Base-by-base conservation (phyloP, 139 green algal genomes). In the Asterochloris sp. region DNA sequence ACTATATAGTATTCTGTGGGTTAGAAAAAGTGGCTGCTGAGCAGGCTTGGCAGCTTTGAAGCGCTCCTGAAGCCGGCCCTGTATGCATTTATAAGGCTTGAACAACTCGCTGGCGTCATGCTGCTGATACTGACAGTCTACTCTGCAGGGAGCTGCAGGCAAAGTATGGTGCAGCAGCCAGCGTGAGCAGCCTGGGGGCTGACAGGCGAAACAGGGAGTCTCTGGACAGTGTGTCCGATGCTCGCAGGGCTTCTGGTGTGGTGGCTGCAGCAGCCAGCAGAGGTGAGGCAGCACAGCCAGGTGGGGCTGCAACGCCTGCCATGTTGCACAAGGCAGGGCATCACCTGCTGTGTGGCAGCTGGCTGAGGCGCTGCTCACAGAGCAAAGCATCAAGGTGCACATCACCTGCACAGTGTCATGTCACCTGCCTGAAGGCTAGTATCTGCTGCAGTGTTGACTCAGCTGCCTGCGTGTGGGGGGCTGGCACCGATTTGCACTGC, bases 91-190 rank as follows among this genome's bases (percentile, higher is more conserved):
- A 54, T 54, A 54, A 54, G 38, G 38, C 38, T 54, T 54, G 38
- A 54, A 6, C 8, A 26, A 21, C 17, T 71, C 66, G 66, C 9
- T 21, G 21, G 66, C 66, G 19, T 6, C 21, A 21, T 24, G 17
- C 1, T 71, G 66, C 9, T 71, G 8, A 71, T 6, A 12, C 23
- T 79, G 17, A 54, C 38, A 54, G 38, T 54, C 38, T 6, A 54
- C 38, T 10, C 10, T 69, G 15, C 21, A 79, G 74, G 47, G 74
- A 79, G 74, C 54, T 79, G 17, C 74, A 79, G 47, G 74, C 29
- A 60, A 79, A 79, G 74, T 79, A 79, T 67, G 74, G 74, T 16
- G 74, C 74, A 16, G 47, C 47, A 0, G 67, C 74, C 10, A 68
- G 64, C 28, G 47, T 23, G 54, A 79, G 74, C 74, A 24, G 66